Evolutionary conservation across 805 yeast species (phyloP).

Genomic region (Yarrowia sp.): DNA sequence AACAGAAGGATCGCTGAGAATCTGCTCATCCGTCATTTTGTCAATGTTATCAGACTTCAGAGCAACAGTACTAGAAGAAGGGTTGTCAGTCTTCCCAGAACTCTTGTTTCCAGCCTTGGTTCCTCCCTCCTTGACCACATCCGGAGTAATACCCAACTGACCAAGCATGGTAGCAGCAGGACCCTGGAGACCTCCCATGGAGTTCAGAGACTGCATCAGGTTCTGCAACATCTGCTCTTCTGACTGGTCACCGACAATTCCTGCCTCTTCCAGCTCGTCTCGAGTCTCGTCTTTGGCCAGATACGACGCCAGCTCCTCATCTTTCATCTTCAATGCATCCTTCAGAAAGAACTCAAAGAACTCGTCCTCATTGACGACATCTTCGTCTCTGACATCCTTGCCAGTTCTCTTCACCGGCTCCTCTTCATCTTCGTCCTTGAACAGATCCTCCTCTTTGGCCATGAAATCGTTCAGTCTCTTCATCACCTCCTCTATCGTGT

Average conservation of each 20-base stretch:
- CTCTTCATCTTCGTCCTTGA: slow-evolving; percentile 44
- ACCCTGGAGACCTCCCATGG: slow-evolving; percentile 49
- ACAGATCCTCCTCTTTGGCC: slow-evolving; percentile 40
- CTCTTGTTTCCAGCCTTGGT: no score
- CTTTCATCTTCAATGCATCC: slow-evolving; percentile 59
- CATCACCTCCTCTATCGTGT: slow-evolving; percentile 41
- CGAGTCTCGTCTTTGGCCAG: slow-evolving; percentile 36
- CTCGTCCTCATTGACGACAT: slow-evolving; percentile 69
- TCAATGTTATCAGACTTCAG: neutral
- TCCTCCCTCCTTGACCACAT: neutral
- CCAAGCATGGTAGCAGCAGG: slow-evolving; percentile 52
- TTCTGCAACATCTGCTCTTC: slow-evolving; percentile 44
- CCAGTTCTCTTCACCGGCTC: slow-evolving; percentile 29
- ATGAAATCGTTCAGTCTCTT: slow-evolving; percentile 43
- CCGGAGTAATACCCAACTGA: slow-evolving; percentile 45
- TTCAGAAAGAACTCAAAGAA: slow-evolving; percentile 68
- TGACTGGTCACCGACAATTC: slow-evolving; percentile 38
- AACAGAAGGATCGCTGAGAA: slow-evolving; percentile 13
- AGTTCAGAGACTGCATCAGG: slow-evolving; percentile 47
- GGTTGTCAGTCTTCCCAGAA: neutral
- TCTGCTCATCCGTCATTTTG: slow-evolving; percentile 25
- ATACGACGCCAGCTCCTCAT: slow-evolving; percentile 47
- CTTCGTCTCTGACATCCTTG: slow-evolving; percentile 42
- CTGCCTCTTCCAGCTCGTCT: slow-evolving; percentile 40
- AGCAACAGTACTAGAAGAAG: neutral